Evolutionary conservation across 2,329 filamentous ascomycete genomes (phyloP).

Genomic region (Penicillium corylophilum): DNA sequence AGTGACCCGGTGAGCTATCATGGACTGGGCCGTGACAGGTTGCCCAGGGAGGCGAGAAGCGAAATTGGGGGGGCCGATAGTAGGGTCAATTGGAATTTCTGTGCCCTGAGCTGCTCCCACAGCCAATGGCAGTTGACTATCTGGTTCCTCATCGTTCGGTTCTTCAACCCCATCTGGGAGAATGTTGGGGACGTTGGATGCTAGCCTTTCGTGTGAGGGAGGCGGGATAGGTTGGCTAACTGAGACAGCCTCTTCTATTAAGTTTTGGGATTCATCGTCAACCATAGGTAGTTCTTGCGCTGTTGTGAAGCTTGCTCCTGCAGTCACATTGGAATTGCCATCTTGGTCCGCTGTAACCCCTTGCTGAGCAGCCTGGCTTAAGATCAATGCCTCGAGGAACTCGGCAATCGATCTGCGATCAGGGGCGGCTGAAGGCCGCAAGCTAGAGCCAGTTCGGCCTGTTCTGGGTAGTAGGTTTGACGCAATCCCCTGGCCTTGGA

Average conservation of each 20-base stretch:
- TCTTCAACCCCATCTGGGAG: constrained; percentile 35
- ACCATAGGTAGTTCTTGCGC: constrained; percentile 10
- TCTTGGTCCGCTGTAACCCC: constrained; percentile 21
- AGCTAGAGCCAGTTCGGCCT: constrained; percentile 12
- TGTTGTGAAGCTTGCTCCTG: constrained; percentile 16
- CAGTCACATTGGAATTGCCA: constrained; percentile 22
- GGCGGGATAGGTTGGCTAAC: neutral
- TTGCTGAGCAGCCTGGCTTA: constrained; percentile 26
- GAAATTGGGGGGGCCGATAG: constrained; percentile 17
- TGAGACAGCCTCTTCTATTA: neutral
- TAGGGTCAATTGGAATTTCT: constrained; percentile 15
- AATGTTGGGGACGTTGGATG: constrained; percentile 21
- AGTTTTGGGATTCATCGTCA: constrained; percentile 6
- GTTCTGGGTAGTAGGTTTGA: constrained; percentile 12
- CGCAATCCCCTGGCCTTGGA: constrained; percentile 15
- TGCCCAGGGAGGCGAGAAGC: constrained; percentile 18
- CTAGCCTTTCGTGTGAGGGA: constrained; percentile 9
- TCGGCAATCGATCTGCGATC: constrained; percentile 35
- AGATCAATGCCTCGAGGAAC: constrained; percentile 36
- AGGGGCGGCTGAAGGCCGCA: constrained; percentile 12
- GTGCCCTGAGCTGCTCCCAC: constrained; percentile 7
- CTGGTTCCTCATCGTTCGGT: constrained; percentile 23
- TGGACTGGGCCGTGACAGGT: constrained; percentile 7
- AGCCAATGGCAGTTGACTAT: constrained; percentile 12
- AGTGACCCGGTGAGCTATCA: constrained; percentile 39